A percentile compares a stretch with the other conserved stretches of the same genome.
Evolutionary conservation across 23 red algal species (phyloP).

Genomic region (Chondrus crispus): DNA sequence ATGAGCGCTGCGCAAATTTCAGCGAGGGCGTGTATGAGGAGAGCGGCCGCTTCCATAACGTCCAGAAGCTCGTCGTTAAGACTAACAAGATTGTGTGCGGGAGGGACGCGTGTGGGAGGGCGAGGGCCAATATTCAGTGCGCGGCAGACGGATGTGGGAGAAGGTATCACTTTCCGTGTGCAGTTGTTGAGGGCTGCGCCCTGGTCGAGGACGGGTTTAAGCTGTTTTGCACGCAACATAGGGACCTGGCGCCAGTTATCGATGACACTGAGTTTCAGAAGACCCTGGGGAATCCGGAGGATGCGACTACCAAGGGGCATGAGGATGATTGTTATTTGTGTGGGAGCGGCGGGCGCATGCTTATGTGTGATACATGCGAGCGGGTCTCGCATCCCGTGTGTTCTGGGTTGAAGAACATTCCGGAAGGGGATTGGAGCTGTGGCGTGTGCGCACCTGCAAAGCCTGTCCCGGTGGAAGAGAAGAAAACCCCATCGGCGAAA

Average conservation of each 20-base stretch:
- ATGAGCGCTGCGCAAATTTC: constrained; percentile 31
- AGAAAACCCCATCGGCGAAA: not conserved
- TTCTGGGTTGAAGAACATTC: constrained; percentile 11
- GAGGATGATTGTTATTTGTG: constrained; percentile 50
- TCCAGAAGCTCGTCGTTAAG: not conserved
- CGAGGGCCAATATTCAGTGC: not conserved
- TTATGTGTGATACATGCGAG: constrained; percentile 55
- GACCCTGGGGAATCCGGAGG: not conserved
- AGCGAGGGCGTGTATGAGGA: not conserved
- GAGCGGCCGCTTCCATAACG: not conserved
- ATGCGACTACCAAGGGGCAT: not conserved
- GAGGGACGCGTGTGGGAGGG: constrained; percentile 8
- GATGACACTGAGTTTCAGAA: constrained; percentile 23
- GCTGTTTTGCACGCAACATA: constrained; percentile 24
- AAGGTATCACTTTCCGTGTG: constrained; percentile 31
- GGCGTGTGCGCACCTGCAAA: not conserved
- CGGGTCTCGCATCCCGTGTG: constrained; percentile 27
- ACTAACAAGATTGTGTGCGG: not conserved
- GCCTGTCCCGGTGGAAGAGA: not conserved
- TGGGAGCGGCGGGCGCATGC: constrained; percentile 10
- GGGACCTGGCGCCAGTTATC: not conserved
- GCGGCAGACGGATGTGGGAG: not conserved
- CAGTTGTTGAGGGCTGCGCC: not conserved
- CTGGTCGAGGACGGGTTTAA: constrained; percentile 34
- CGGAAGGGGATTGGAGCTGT: constrained; percentile 39